Percentiles rank a stretch among this genome's conserved stretches.
These are phyloP conservation scores for Stropharia rugosoannulata DNA, from an alignment of 768 basidiomycete species.

Conservation along the genomic window DNA sequence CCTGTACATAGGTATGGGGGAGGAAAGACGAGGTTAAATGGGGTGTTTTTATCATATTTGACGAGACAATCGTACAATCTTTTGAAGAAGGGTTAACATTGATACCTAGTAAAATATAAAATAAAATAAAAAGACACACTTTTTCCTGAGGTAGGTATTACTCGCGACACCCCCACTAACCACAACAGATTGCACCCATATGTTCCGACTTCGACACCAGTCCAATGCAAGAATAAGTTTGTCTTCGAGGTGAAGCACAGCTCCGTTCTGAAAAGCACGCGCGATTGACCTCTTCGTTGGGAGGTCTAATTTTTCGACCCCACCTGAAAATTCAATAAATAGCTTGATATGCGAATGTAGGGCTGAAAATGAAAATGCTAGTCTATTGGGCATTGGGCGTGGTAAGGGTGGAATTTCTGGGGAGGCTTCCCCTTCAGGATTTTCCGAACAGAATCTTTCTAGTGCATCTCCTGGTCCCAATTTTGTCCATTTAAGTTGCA, in stretches of 20 bases:
- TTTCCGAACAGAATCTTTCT: constrained; percentile 61
- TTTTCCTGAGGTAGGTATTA: constrained; percentile 65
- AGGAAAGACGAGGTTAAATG: constrained; percentile 64
- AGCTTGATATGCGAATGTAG: constrained; percentile 72
- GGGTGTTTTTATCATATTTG: constrained; percentile 19
- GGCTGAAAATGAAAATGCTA: constrained; percentile 79
- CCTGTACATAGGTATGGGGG: constrained; percentile 82
- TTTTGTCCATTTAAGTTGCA: constrained; percentile 62
- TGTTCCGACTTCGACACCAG: constrained; percentile 40
- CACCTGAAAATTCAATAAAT: constrained; percentile 43
- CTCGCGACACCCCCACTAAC: constrained; percentile 94
- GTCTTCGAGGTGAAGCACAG: constrained; percentile 69
- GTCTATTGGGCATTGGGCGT: constrained; percentile 46
- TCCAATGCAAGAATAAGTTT: constrained; percentile 62
- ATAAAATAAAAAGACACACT: constrained; percentile 38
- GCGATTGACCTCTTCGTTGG: constrained; percentile 51
- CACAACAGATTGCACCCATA: constrained; percentile 59
- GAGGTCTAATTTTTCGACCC: constrained; percentile 38
- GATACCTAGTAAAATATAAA: neutral
- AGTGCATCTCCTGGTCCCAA: constrained; percentile 79
- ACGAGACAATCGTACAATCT: constrained; percentile 31
- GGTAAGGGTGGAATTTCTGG: constrained; percentile 40
- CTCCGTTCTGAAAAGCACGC: constrained; percentile 70
- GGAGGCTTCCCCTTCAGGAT: constrained; percentile 20
- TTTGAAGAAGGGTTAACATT: neutral